Evolutionary conservation across 305 asterid genomes (phyloP).

Genomic region (Fraxinus paxiana): DNA sequence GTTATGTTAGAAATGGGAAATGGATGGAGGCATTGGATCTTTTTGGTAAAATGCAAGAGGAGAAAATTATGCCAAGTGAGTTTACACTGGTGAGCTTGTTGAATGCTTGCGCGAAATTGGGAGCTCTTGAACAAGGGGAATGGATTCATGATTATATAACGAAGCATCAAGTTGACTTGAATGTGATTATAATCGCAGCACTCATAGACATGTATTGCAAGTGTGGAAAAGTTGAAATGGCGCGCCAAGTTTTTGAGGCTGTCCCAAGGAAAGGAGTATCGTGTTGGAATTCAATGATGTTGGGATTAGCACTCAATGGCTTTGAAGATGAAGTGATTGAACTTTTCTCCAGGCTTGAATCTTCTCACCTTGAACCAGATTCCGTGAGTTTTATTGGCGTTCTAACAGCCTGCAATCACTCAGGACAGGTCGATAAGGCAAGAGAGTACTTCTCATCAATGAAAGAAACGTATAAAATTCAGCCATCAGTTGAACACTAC

Average conservation of each 20-base stretch:
- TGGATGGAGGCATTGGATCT: constrained; percentile 39
- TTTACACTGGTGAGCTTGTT: constrained; percentile 55
- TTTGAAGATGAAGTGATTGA: constrained; percentile 35
- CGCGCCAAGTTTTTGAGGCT: constrained; percentile 31
- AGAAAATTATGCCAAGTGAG: constrained; percentile 33
- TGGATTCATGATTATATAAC: constrained; percentile 47
- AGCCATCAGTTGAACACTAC: constrained; percentile 52
- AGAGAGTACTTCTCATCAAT: constrained; percentile 39
- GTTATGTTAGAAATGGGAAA: constrained; percentile 47
- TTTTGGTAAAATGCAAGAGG: constrained; percentile 29
- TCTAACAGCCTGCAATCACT: constrained; percentile 37
- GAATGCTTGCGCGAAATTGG: constrained; percentile 56
- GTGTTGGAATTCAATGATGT: constrained; percentile 70
- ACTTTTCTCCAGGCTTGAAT: constrained; percentile 40
- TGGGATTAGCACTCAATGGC: constrained; percentile 31
- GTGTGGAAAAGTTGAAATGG: constrained; percentile 48
- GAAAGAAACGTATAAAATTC: constrained; percentile 35
- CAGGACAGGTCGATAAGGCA: constrained; percentile 46
- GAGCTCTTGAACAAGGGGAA: constrained; percentile 50
- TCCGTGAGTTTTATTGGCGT: constrained; percentile 26
- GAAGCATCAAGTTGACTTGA: constrained; percentile 36
- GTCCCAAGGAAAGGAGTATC: constrained; percentile 43
- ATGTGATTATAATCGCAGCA: constrained; percentile 50
- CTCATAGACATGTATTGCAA: constrained; percentile 69
- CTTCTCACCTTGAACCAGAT: constrained; percentile 43